These are phyloP conservation scores for Citrus medica DNA, from an alignment of 345 rosid species.

Conservation along the genomic window DNA sequence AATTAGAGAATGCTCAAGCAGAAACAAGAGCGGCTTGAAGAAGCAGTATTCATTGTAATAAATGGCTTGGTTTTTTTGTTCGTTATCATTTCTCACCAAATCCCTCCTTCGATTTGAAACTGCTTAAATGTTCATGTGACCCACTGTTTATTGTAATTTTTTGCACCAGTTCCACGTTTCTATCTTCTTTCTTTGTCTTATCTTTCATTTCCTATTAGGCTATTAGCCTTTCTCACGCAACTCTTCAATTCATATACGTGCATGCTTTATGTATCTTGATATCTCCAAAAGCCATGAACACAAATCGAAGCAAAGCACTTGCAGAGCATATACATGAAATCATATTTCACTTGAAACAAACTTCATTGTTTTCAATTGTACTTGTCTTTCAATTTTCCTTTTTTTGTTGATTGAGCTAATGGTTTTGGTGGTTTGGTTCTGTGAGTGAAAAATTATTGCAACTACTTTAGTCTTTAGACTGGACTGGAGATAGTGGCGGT, in stretches of 20 bases:
- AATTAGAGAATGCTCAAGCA: not conserved
- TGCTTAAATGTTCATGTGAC: not conserved
- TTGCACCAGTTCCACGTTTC: not conserved
- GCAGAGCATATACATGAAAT: not conserved
- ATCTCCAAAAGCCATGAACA: not conserved
- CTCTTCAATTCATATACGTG: not conserved
- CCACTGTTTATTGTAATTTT: not conserved
- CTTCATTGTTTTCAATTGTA: not conserved
- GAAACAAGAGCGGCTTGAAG: not conserved
- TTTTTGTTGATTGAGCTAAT: not conserved
- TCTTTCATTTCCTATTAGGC: not conserved
- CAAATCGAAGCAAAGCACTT: not conserved
- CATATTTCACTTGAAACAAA: not conserved
- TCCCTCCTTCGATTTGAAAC: not conserved
- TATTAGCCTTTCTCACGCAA: no score
- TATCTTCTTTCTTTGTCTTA: not conserved
- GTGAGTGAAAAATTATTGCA: constrained; percentile 1
- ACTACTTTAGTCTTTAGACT: not conserved
- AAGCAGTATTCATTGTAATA: not conserved
- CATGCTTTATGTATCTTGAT: no score
- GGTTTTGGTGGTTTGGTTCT: not conserved
- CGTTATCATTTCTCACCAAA: constrained; percentile 14
- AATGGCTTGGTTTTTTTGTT: constrained; percentile 5
- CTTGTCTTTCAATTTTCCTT: not conserved
- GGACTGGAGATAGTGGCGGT: not conserved